Base-by-base conservation (phyloP, 106 monocot genomes). In the Dendrobium nobile region DNA sequence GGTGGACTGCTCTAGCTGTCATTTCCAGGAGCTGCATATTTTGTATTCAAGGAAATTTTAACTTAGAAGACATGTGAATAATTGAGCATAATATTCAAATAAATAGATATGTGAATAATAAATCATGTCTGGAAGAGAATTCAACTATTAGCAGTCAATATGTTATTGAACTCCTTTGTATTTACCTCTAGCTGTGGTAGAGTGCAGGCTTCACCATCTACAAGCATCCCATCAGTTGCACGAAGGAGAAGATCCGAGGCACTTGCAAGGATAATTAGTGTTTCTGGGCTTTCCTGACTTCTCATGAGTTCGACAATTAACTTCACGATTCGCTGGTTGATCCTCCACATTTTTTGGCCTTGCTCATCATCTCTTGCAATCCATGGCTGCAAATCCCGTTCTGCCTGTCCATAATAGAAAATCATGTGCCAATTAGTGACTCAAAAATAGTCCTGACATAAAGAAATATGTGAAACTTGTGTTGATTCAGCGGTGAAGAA, bases 211-310 rank as follows among this genome's bases (percentile, higher is more conserved):
- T 99, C 93, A 18, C 99, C 95, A 84, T 95, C 95, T 55, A 99
- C 93, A 78, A 99, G 99, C 93, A 99, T 95, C 77, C 99, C 99
- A 86, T 99, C 99, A 20, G 99, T 99, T 17, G 99, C 99, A 67
- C 99, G 95, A 28, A 99, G 91, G 31, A 99, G 95, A 85, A 99
- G 90, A 86, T 99, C 99, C 67, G 99, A 99, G 70, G 95, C 91
- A 84, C 90, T 88, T 40, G 95, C 93, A 58, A 99, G 73, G 79
- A 99, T 92, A 59, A 95, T 85, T 44, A 99, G 65, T 28, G 91
- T 80, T 80, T 99, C 99, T 24, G 88, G 88, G 78, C 81, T 87
- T 28, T 93, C 93, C 59, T 87, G 99, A 51, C 82, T 93, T 80
- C 95, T 91, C 91, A 99, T 88, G 54, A 99, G 88, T 79, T 95